Base-by-base conservation (phyloP, 495 filamentous ascomycete species). In the Penicillium salamii region DNA sequence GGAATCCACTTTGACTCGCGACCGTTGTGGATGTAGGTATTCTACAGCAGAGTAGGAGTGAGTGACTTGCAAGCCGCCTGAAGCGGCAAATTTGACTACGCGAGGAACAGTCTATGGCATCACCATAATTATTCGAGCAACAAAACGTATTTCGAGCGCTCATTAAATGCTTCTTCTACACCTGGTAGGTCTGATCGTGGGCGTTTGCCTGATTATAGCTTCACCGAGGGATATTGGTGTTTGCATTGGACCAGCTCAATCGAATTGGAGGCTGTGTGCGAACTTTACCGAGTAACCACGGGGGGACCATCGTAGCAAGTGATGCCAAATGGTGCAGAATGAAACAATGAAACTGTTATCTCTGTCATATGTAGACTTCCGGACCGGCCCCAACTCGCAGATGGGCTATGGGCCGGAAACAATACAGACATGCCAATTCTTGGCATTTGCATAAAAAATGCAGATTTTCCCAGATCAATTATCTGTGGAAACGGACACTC, bases 231-330 rank as follows among this genome's bases (percentile, higher is more conserved):
- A 42, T 28, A 29, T 42, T 11, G 14, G 41, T 43, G 41, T 43
- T 43, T 43, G 26, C 17, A 43, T 43, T 43, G 15, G n/a, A 43
- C 41, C 28, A 43, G 40, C 12, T 40, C 20, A 24, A 40, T 40
- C 13, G 15, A 26, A 26, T 3, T 40, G 20, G 37, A 19, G 35
- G 15, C 35, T 37, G 17, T 36, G 9, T 36, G 14, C 34, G 4
- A 36, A 36, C 14, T 36, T 36, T n/a, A 36, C 9, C 14, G 34
- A 36, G 34, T 36, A 9, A 36, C 9, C 14, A 36, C 4, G 15
- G 3, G 34, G 34, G 34, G 34, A 17, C n/a, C n/a, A n/a, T n/a
- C n/a, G n/a, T n/a, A n/a, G n/a, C n/a, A n/a, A n/a, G n/a, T n/a
- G n/a, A n/a, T n/a, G n/a, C n/a, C 14, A 36, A 36, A 36, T 36